Evolutionary conservation across 257 asterid genomes (phyloP).

Genomic region (Sherardia arvensis): DNA sequence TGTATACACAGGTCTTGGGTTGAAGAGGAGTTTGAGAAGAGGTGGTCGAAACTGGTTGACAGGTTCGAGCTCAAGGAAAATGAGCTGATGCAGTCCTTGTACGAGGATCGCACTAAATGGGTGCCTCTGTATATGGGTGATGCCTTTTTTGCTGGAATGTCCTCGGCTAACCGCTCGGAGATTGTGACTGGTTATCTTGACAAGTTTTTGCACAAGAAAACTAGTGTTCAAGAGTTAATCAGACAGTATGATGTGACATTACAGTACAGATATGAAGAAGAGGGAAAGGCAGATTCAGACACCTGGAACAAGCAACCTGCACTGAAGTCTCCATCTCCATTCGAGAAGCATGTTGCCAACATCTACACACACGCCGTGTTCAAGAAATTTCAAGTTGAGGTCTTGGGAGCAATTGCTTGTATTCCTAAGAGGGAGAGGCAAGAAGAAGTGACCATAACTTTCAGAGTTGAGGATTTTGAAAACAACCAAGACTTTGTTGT

Average conservation of each 20-base stretch:
- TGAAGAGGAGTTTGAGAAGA: constrained; percentile 68
- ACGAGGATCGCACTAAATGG: constrained; percentile 73
- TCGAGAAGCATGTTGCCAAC: constrained; percentile 81
- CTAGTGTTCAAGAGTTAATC: constrained; percentile 67
- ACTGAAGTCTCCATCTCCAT: constrained; percentile 91
- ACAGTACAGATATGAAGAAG: constrained; percentile 90
- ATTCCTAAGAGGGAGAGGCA: constrained; percentile 61
- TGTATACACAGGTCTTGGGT: constrained; percentile 72
- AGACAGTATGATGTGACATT: constrained; percentile 68
- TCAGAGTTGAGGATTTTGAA: constrained; percentile 74
- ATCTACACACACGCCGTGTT: constrained; percentile 67
- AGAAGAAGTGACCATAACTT: constrained; percentile 41
- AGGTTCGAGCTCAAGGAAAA: constrained; percentile 63
- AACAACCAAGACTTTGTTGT: constrained; percentile 64
- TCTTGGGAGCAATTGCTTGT: constrained; percentile 93
- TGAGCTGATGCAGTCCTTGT: constrained; percentile 55
- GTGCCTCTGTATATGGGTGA: constrained; percentile 57
- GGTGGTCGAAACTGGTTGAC: constrained; percentile 75
- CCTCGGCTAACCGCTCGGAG: constrained; percentile 65
- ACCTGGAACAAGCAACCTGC: constrained; percentile 83
- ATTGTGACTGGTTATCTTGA: constrained; percentile 84
- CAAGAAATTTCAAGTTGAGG: constrained; percentile 78
- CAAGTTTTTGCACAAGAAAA: constrained; percentile 87
- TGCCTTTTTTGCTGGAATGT: constrained; percentile 81
- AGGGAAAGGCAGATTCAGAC: constrained; percentile 83